These are phyloP conservation scores for Neurospora crassa DNA, from an alignment of 2,329 filamentous ascomycete genomes.

Conservation along the genomic window DNA sequence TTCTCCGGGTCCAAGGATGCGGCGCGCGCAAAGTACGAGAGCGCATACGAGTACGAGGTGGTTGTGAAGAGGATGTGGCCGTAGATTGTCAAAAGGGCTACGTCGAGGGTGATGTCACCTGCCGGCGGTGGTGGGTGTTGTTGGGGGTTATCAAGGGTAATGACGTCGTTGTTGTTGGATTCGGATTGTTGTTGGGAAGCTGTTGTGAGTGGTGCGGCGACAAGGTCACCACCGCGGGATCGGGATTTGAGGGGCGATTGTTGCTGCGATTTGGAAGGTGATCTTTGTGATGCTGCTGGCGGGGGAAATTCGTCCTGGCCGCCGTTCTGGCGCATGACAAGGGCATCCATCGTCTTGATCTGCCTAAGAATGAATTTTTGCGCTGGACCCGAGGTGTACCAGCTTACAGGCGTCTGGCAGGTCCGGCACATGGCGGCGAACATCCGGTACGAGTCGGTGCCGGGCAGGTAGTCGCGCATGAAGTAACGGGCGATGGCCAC, in stretches of 20 bases:
- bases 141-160: neutral
- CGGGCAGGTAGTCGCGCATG: slow-evolving; percentile 71
- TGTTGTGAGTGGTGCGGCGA: neutral
- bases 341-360: slow-evolving; percentile 79
- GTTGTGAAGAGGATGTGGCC: slow-evolving; percentile 82
- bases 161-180: neutral
- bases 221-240: neutral
- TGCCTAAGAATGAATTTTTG: slow-evolving; percentile 90
- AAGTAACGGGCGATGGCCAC: slow-evolving; percentile 69
- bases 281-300: neutral
- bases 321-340: slow-evolving; percentile 33
- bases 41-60: slow-evolving; percentile 70
- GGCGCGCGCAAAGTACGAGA: slow-evolving; percentile 81
- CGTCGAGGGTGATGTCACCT: slow-evolving; percentile 45
- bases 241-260: neutral
- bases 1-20: slow-evolving; percentile 67
- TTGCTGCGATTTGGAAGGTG: neutral
- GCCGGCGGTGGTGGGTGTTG: neutral
- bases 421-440: slow-evolving; percentile 71
- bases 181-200: neutral
- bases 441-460: slow-evolving; percentile 74
- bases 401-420: slow-evolving; percentile 60
- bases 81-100: slow-evolving; percentile 77
- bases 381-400: slow-evolving; percentile 70
- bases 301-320: slow-evolving; percentile 23